Base-by-base conservation (phyloP, 306 rosid genomes). In the Quercus gilva region DNA sequence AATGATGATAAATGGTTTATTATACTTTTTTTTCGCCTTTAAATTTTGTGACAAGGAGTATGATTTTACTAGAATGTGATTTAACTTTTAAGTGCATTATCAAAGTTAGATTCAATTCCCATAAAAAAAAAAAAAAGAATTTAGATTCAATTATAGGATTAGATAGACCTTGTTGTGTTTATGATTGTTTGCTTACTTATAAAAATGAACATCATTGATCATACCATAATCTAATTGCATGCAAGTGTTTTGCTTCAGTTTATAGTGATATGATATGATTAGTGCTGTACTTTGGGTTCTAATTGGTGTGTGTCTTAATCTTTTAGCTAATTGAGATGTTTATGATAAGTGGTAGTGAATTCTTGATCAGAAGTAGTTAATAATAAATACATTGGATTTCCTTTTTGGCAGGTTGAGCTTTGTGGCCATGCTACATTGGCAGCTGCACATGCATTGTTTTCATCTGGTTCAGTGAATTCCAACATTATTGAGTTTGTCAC, bases 381-480 rank as follows among this genome's bases (percentile, higher is more conserved):
- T 70, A 71, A 35, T 51, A 31, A 18, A 21, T 20, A 57, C 29
- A 57, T 58, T 45, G 56, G 55, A 1, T 5, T 55, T 51, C 28
- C 56, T 18, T 59, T 84, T 76, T 33, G 74, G 65, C 89, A 91
- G 97, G 92, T 94, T 84, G 21, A 87, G 25, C 91, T 94, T 73
- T 94, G 99, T 76, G 98, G 97, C 45, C 97, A 91, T 82, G 97
- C 92, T 57, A 94, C 98, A 80, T 31, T 91, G 75, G 98, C 98
- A 1, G 89, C 97, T 65, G 83, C 97, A 6, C 89, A 92, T 74
- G 53, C 71, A 4, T 79, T 94, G 41, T 88, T 89, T 73, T 72
- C 88, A 55, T 79, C 85, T 72, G 89, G 90, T 73, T 76, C 84
- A 45, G 87, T 82, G 58, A 80, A 85, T 29, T 74, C 82, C 37